A percentile compares a stretch with the other conserved stretches of the same genome.
Conservation (phyloP, 257 asterid species). For the Verbena officinalis region DNA sequence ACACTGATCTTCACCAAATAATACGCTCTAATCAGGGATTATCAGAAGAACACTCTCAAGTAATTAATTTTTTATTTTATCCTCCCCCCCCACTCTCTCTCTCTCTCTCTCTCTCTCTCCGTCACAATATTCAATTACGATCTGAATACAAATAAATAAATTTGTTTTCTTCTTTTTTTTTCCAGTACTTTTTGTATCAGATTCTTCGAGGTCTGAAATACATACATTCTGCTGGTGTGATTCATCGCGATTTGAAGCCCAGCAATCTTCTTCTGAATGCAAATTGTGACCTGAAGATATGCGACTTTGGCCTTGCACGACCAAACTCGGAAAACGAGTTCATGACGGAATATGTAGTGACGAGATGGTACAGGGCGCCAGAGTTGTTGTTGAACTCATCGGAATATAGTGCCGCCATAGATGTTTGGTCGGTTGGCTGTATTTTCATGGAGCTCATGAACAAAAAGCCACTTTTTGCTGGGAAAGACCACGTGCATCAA, state of each 20-base stretch:
- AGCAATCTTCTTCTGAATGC: slow-evolving; percentile 88
- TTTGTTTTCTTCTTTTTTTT: not conserved
- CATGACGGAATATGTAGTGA: slow-evolving; percentile 98
- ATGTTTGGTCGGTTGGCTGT: slow-evolving; percentile 98
- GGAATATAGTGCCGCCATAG: slow-evolving; percentile 85
- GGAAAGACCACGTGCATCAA: slow-evolving; percentile 98
- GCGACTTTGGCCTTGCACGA: slow-evolving; percentile 98
- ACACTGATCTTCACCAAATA: slow-evolving; percentile 98
- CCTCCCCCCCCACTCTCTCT: too few species aligned
- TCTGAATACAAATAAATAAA: too few species aligned
- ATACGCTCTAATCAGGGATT: slow-evolving; percentile 90
- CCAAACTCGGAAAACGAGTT: slow-evolving; percentile 70
- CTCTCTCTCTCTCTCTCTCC: too few species aligned
- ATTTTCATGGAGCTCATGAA: slow-evolving; percentile 97
- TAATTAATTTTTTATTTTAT: slow-evolving; percentile 20
- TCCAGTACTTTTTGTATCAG: slow-evolving; percentile 95
- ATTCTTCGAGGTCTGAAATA: slow-evolving; percentile 88
- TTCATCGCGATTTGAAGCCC: slow-evolving; percentile 93
- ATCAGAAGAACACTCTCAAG: slow-evolving; percentile 97
- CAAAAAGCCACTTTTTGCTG: slow-evolving; percentile 84
- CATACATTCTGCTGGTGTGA: slow-evolving; percentile 90
- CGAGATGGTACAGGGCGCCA: slow-evolving; percentile 99
- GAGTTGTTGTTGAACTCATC: slow-evolving; percentile 87
- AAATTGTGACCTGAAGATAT: slow-evolving; percentile 92
- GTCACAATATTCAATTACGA: too few species aligned